phyloP scores from a whole-genome alignment of 306 rosid genomes.

The Begonia masoniana region DNA sequence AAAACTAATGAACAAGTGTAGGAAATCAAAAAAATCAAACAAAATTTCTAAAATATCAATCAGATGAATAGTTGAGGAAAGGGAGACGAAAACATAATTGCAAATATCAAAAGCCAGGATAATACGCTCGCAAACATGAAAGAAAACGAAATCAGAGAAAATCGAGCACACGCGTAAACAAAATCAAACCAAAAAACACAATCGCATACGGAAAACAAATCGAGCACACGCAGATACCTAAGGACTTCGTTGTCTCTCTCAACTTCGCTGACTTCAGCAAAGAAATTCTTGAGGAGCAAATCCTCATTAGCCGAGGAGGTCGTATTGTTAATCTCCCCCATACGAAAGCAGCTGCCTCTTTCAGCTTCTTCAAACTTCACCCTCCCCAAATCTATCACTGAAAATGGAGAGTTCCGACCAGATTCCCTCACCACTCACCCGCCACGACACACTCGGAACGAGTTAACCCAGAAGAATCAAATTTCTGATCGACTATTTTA shows the following conservation, averaged over 20 bases:
- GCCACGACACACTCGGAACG: too few species aligned
- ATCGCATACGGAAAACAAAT: background rate
- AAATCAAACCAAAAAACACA: background rate
- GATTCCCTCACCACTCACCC: too few species aligned
- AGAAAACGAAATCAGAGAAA: background rate
- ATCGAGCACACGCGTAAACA: too few species aligned
- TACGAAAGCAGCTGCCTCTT: background rate
- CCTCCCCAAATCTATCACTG: too few species aligned
- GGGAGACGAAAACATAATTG: conserved; percentile 6
- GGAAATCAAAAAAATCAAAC: too few species aligned
- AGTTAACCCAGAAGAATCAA: too few species aligned
- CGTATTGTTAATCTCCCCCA: conserved; percentile 14
- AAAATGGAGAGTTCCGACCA: too few species aligned
- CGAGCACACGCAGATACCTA: conserved; percentile 30
- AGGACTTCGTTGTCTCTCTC: conserved; percentile 91
- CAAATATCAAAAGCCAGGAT: background rate
- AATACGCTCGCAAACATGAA: background rate
- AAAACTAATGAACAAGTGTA: too few species aligned
- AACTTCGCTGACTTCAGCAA: conserved; percentile 96
- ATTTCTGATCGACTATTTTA: too few species aligned
- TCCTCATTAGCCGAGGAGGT: conserved; percentile 37
- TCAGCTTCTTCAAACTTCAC: background rate
- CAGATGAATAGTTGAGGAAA: background rate
- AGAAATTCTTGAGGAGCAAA: conserved; percentile 88
- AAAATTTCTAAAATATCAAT: background rate